Evolutionary conservation across 2,329 filamentous ascomycete species (phyloP).

Genomic region (Aspergillus clavatus): DNA sequence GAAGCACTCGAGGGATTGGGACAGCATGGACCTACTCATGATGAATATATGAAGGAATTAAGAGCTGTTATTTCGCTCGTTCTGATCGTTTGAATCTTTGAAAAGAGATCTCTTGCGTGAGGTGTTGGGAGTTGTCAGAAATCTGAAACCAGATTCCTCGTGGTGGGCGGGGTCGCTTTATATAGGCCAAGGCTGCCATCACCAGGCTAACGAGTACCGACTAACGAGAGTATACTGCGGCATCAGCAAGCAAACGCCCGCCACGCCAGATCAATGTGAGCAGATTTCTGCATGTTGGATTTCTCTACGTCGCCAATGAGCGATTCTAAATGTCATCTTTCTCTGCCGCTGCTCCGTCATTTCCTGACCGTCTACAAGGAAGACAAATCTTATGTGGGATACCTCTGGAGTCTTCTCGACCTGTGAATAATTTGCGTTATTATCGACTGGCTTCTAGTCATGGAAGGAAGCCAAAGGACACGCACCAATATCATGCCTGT

Average conservation of each 20-base stretch:
- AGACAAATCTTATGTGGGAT: background rate
- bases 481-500: conserved; percentile 27
- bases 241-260: background rate
- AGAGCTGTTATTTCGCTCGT: background rate
- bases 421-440: no score
- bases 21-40: conserved; percentile 11
- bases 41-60: conserved; percentile 1
- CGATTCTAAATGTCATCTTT: background rate
- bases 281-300: conserved; percentile 21
- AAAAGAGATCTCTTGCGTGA: background rate
- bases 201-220: background rate
- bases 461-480: conserved; percentile 5
- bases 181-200: background rate
- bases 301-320: background rate
- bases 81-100: background rate
- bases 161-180: background rate
- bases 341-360: background rate
- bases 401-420: background rate
- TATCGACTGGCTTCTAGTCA: no score
- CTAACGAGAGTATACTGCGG: background rate
- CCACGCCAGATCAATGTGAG: conserved; percentile 11
- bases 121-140: background rate
- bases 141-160: background rate
- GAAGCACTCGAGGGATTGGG: background rate
- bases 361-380: background rate